Conservation (phyloP, 1,139 yeast genomes). For the Candida sojae region DNA sequence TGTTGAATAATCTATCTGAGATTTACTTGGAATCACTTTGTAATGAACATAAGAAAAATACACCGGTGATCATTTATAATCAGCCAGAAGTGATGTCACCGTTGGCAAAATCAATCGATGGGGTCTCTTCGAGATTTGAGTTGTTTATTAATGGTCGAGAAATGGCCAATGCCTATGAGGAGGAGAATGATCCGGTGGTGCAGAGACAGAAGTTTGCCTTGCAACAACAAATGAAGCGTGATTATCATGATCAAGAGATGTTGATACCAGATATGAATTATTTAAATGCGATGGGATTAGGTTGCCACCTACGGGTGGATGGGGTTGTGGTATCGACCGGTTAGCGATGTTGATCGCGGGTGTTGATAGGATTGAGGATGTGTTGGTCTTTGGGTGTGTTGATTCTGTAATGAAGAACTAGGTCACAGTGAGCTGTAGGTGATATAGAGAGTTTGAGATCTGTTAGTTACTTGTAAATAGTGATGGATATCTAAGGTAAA, state of each 20-base stretch:
- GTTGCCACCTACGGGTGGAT: constrained; percentile 97
- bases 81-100: constrained; percentile 91
- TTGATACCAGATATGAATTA: constrained; percentile 73
- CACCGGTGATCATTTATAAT: constrained; percentile 75
- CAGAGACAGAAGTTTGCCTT: constrained; percentile 62
- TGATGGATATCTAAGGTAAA: no score
- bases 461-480: no score
- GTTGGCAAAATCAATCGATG: constrained; percentile 64
- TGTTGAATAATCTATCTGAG: constrained; percentile 68
- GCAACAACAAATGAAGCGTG: constrained; percentile 53
- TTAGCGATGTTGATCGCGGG: constrained; percentile 77
- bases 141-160: constrained; percentile 79
- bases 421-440: neutral
- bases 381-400: constrained; percentile 78
- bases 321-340: constrained; percentile 95
- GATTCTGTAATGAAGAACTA: constrained; percentile 52
- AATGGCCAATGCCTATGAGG: constrained; percentile 92
- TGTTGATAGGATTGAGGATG: constrained; percentile 70
- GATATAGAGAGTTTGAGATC: no score
- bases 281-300: constrained; percentile 80
- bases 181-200: constrained; percentile 81
- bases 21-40: constrained; percentile 67
- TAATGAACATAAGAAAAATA: constrained; percentile 13
- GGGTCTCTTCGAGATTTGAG: constrained; percentile 75
- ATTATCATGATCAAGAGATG: constrained; percentile 59